These are phyloP conservation scores for Neohortaea acidophila DNA, from an alignment of 495 filamentous ascomycete species.

Conservation along the genomic window DNA sequence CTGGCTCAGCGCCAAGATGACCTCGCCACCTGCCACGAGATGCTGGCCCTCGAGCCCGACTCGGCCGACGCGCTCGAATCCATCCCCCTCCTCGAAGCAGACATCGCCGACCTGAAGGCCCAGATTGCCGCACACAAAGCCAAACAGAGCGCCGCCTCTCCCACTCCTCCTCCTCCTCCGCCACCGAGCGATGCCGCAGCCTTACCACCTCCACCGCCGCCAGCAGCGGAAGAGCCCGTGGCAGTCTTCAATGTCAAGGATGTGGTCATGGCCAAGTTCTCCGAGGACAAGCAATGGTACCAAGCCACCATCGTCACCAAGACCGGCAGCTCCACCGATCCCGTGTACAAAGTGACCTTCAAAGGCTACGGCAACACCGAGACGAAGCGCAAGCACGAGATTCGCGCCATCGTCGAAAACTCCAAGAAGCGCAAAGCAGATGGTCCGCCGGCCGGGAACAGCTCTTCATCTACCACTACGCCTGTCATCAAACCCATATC, in stretches of 20 bases:
- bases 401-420: constrained; percentile 56
- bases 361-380: constrained; percentile 78
- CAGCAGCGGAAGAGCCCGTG: constrained; percentile 12
- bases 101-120: constrained; percentile 9
- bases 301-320: constrained; percentile 84
- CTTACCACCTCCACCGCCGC: constrained; percentile 29
- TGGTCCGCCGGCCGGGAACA: constrained; percentile 49
- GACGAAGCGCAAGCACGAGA: constrained; percentile 68
- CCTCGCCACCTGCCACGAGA: constrained; percentile 10
- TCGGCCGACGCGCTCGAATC: constrained; percentile 9
- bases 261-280: constrained; percentile 78
- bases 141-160: not conserved
- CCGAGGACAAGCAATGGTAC: constrained; percentile 82
- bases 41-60: constrained; percentile 11
- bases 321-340: constrained; percentile 73
- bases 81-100: constrained; percentile 2
- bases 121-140: constrained; percentile 8
- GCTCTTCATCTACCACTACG: too few species aligned
- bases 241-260: constrained; percentile 74
- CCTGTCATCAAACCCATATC: constrained; percentile 17
- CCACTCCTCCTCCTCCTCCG: constrained; percentile 9
- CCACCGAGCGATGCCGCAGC: constrained; percentile 30
- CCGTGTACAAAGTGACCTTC: constrained; percentile 88
- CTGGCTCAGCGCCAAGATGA: constrained; percentile 8
- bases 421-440: constrained; percentile 86